Conservation (phyloP, 495 filamentous ascomycete genomes). For the Neurospora sp. region DNA sequence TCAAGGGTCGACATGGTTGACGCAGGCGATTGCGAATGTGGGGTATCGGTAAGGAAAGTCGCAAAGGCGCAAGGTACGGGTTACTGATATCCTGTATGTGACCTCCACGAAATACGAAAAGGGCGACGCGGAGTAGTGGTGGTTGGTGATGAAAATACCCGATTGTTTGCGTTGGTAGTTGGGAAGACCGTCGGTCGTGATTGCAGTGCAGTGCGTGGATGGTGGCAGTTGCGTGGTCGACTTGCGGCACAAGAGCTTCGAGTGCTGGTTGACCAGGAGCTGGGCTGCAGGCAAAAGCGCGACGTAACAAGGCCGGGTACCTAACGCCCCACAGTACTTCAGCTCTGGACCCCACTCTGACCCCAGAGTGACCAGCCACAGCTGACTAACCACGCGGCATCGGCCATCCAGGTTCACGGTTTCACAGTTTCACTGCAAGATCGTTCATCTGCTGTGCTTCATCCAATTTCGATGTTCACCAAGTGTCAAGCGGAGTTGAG, state of each 20-base stretch:
- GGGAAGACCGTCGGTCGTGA: slow-evolving; percentile 7
- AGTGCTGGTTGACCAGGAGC: slow-evolving; percentile 9
- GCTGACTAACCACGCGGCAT: slow-evolving; percentile 5
- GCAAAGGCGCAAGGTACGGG: neutral
- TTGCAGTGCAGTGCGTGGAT: slow-evolving; percentile 10
- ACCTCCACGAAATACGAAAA: neutral
- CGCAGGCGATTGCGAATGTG: neutral
- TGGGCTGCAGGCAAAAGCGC: slow-evolving; percentile 29
- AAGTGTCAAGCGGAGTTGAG: neutral
- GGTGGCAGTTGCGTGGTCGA: slow-evolving; percentile 4
- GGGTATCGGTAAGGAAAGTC: neutral
- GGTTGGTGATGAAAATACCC: neutral
- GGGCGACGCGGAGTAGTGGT: neutral
- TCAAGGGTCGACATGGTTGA: slow-evolving; percentile 31
- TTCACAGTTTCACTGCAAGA: neutral
- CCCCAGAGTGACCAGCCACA: slow-evolving; percentile 3
- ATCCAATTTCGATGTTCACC: neutral
- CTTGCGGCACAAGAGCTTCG: slow-evolving; percentile 15
- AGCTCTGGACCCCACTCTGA: slow-evolving; percentile 6
- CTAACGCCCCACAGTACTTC: neutral
- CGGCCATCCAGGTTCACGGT: neutral
- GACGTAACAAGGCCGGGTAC: slow-evolving; percentile 23
- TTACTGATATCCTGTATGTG: neutral
- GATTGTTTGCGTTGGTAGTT: neutral
- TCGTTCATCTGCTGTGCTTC: neutral